A percentile compares a stretch with the other conserved stretches of the same genome.
phyloP scores from a whole-genome alignment of 2,329 filamentous ascomycete species.

The Venturia carpophila region DNA sequence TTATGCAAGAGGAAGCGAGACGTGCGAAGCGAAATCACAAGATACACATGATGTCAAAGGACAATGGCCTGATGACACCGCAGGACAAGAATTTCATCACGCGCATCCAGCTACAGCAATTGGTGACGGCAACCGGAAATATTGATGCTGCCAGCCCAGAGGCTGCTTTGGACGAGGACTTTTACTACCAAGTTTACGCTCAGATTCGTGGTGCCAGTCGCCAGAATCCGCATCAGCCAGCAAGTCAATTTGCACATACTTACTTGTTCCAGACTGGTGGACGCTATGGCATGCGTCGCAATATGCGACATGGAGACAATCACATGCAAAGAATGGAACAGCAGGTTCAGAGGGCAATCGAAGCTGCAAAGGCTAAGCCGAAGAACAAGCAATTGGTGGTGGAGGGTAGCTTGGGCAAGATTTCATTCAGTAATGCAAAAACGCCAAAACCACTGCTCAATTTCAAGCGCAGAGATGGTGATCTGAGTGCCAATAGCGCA shows the following conservation, averaged over 20 bases:
- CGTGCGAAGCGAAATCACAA: slow-evolving; percentile 97
- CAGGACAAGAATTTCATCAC: slow-evolving; percentile 99
- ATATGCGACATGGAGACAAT: slow-evolving; percentile 81
- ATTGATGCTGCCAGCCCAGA: slow-evolving; percentile 73
- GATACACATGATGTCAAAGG: slow-evolving; percentile 84
- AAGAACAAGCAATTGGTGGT: slow-evolving; percentile 97
- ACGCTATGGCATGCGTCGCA: slow-evolving; percentile 65
- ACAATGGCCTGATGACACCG: slow-evolving; percentile 96
- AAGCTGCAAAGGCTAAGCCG: slow-evolving; percentile 92
- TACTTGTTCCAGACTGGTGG: slow-evolving; percentile 94
- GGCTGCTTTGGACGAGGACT: slow-evolving; percentile 79
- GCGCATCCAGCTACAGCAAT: slow-evolving; percentile 90
- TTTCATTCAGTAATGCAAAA: slow-evolving; percentile 98
- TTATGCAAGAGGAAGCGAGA: slow-evolving; percentile 84
- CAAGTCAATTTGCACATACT: slow-evolving; percentile 95
- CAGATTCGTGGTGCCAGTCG: slow-evolving; percentile 86
- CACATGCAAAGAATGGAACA: slow-evolving; percentile 99
- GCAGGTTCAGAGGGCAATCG: slow-evolving; percentile 92
- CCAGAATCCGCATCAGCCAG: slow-evolving; percentile 83
- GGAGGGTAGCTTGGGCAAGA: slow-evolving; percentile 92
- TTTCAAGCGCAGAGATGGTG: slow-evolving; percentile 77
- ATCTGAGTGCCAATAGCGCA: slow-evolving; percentile 48
- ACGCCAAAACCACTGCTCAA: slow-evolving; percentile 91
- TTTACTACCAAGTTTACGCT: slow-evolving; percentile 96
- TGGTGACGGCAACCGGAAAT: slow-evolving; percentile 86